These are phyloP conservation scores for Eutrema japonicum DNA, from an alignment of 345 rosid species.

Conservation along the genomic window DNA sequence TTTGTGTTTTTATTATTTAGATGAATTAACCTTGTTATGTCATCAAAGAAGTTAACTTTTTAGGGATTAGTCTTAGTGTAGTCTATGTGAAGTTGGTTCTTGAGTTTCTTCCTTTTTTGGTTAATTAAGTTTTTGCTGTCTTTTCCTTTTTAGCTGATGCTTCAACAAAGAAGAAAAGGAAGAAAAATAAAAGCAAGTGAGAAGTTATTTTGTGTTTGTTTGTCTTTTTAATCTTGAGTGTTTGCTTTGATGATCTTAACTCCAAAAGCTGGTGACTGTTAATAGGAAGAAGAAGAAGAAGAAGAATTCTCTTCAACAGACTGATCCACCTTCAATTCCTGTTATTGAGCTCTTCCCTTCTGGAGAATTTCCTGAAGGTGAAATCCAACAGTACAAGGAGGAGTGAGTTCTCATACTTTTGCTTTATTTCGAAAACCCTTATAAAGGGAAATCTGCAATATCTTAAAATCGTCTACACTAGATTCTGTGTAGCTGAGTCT, in stretches of 20 bases:
- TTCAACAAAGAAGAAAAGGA: slow-evolving; percentile 90
- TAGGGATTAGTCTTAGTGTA: too few species aligned
- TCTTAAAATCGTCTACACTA: neutral
- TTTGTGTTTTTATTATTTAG: neutral
- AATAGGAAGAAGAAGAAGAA: slow-evolving; percentile 64
- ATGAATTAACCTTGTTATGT: too few species aligned
- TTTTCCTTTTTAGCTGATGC: slow-evolving; percentile 48
- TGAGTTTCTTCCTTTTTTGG: neutral
- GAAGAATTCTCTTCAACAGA: slow-evolving; percentile 66
- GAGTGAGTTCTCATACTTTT: slow-evolving; percentile 56
- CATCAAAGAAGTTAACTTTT: too few species aligned
- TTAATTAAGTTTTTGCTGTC: neutral
- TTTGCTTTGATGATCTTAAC: slow-evolving; percentile 11
- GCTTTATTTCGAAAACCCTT: neutral
- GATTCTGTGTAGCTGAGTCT: neutral
- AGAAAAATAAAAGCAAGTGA: slow-evolving; percentile 95
- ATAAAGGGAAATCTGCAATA: neutral
- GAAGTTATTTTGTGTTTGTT: slow-evolving; percentile 3
- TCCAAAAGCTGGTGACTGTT: slow-evolving; percentile 2
- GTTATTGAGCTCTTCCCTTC: slow-evolving; percentile 77
- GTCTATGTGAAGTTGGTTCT: slow-evolving; percentile 9
- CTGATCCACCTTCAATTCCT: slow-evolving; percentile 86
- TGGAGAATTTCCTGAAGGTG: slow-evolving; percentile 89
- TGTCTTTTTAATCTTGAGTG: neutral
- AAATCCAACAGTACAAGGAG: slow-evolving; percentile 88